Conservation (phyloP, 495 filamentous ascomycete species). For the Cercophora newfieldiana region DNA sequence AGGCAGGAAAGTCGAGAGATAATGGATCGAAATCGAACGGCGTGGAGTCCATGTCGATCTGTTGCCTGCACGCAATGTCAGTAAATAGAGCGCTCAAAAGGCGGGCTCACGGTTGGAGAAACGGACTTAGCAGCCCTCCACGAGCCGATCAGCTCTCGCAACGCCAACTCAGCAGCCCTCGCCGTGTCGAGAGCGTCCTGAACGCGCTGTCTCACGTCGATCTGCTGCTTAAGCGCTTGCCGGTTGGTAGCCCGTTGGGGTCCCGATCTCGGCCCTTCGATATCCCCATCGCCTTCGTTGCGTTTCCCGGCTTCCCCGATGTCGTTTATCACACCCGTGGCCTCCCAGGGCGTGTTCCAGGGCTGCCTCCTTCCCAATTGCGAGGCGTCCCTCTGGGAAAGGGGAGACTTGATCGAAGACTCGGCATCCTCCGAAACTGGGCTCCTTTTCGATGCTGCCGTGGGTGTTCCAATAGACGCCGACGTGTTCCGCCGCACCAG, state of each 20-base stretch:
- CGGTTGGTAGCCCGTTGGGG: slow-evolving; percentile 46
- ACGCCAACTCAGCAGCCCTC: slow-evolving; percentile 77
- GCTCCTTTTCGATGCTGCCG: slow-evolving; percentile 31
- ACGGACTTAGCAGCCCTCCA: slow-evolving; percentile 78
- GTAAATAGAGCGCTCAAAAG: slow-evolving; percentile 25
- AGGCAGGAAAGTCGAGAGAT: slow-evolving; percentile 74
- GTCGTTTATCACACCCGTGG: slow-evolving; percentile 80
- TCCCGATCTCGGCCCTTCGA: slow-evolving; percentile 22
- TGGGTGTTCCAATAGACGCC: slow-evolving; percentile 48
- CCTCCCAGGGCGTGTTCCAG: slow-evolving; percentile 63
- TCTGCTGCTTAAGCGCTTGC: slow-evolving; percentile 55
- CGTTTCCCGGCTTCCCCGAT: slow-evolving; percentile 41
- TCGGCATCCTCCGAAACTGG: slow-evolving; percentile 32
- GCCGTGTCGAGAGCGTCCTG: slow-evolving; percentile 68
- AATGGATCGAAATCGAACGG: slow-evolving; percentile 86
- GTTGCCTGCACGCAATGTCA: slow-evolving; percentile 38
- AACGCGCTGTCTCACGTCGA: slow-evolving; percentile 57
- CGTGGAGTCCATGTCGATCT: slow-evolving; percentile 46
- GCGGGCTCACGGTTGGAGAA: background rate
- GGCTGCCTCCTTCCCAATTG: slow-evolving; percentile 55
- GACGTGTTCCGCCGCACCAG: slow-evolving; percentile 52
- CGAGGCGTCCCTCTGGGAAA: slow-evolving; percentile 38
- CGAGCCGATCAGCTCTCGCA: slow-evolving; percentile 76
- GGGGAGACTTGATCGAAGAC: slow-evolving; percentile 31
- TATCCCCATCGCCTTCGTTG: slow-evolving; percentile 32